Conservation (phyloP, 2,329 filamentous ascomycete genomes). For the Polychaeton citri region DNA sequence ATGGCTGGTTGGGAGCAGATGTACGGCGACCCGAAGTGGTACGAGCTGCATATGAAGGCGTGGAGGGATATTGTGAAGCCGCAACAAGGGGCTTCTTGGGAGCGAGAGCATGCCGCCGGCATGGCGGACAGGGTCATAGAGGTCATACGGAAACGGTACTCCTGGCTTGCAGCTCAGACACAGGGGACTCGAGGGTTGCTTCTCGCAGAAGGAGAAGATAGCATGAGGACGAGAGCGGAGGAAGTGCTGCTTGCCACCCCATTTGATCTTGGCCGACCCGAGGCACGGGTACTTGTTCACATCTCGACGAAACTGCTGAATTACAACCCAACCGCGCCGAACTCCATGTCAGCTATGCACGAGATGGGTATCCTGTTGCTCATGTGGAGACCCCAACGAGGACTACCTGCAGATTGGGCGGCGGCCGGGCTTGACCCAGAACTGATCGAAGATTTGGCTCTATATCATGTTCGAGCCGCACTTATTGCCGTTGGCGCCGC, state of each 20-base stretch:
- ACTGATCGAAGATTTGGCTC: constrained; percentile 6
- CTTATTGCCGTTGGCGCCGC: constrained; percentile 4
- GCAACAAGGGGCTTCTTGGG: background rate
- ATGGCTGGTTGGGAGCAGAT: constrained; percentile 13
- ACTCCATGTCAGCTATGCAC: constrained; percentile 2
- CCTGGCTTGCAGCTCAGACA: background rate
- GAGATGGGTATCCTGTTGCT: constrained; percentile 8
- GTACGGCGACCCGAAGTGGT: constrained; percentile 10
- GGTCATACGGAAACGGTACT: background rate
- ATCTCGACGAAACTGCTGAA: constrained; percentile 2
- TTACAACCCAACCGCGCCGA: constrained; percentile 2
- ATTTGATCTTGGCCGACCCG: constrained; percentile 3
- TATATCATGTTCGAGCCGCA: constrained; percentile 11
- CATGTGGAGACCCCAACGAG: constrained; percentile 11
- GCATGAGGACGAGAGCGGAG: background rate
- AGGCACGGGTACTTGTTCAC: constrained; percentile 8
- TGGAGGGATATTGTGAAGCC: constrained; percentile 5
- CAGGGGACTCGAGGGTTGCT: background rate
- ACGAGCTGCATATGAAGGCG: constrained; percentile 10
- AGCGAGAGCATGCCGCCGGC: background rate
- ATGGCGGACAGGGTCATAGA: background rate
- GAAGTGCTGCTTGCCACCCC: background rate
- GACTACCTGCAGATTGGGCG: constrained; percentile 3
- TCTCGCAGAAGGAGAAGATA: background rate
- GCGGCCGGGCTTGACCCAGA: constrained; percentile 7